Evolutionary conservation across 768 basidiomycete species (phyloP), one percentile per base, ranked within the genome.

Genomic region (Suillus americanus): DNA sequence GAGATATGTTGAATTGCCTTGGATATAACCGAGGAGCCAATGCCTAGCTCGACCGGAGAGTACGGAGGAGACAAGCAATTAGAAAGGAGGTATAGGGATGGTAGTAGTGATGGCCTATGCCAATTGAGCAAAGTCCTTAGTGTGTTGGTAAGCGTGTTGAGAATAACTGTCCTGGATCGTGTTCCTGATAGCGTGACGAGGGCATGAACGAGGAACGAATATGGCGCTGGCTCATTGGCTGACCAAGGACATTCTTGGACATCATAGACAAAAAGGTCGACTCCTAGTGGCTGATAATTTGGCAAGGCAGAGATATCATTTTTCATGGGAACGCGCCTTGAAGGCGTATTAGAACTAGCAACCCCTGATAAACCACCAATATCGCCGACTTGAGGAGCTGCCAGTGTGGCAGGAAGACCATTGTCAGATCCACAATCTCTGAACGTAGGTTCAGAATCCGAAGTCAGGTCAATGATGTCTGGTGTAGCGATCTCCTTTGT

Each of bases 51-150:
- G 53, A 89, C 75, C 18, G 87, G 80, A 55, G 84, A 80, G 77
- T 94, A 95, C 0, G 90, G 85, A 23, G 93, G 91, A 2, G 86
- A 82, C 41, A 95, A 81, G 25, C 90, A 85, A 73, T 94, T 95
- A 14, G 93, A 93, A 38, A 95, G 79, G 25, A 95, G 85, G 73
- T 94, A 95, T 8, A 94, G 77, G 41, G 91, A 82, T n/a, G 91
- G 84, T 54, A 90, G 78, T 51, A 97, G 83, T 46, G 92, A 90
- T 25, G 80, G 62, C 0, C 91, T 85, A 69, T 94, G 86, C 68
- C 87, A 84, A 45, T 78, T 73, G 65, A 88, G 81, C 61, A 97
- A 82, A 25, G 85, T 82, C 35, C 90, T 88, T 10, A 97, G 75
- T 35, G 89, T 82, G 69, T 96, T 97, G 43, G 89, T 89, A 63